Conservation (phyloP, 805 yeast species). For the Metschnikowia kunwiensis region DNA sequence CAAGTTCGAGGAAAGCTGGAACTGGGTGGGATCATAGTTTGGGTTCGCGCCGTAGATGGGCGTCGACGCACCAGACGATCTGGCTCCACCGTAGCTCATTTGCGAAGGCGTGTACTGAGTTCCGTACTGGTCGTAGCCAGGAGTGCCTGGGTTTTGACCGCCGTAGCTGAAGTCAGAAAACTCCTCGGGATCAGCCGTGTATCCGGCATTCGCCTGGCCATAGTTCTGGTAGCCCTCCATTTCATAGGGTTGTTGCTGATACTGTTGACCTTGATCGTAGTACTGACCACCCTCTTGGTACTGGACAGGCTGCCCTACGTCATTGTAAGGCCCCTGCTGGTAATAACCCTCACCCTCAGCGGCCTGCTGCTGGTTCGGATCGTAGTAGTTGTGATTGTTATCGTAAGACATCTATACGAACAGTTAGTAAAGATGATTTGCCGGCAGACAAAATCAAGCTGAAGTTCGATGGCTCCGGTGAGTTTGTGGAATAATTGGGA, state of each 20-base stretch:
- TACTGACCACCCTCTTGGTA: conserved; percentile 42
- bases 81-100: conserved; percentile 75
- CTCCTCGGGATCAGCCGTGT: conserved; percentile 55
- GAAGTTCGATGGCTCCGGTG: conserved; percentile 1
- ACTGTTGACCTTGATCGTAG: conserved; percentile 46
- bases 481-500: conserved; percentile 1
- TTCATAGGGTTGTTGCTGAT: conserved; percentile 50
- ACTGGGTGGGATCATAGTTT: conserved; percentile 59
- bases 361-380: conserved; percentile 27
- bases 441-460: conserved; percentile 4
- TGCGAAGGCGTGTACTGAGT: conserved; percentile 82
- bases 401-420: conserved; percentile 55
- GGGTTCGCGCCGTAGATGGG: conserved; percentile 73
- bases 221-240: conserved; percentile 47
- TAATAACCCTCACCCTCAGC: conserved; percentile 30
- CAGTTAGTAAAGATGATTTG: conserved; percentile 20
- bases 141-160: conserved; percentile 50
- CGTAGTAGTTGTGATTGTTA: conserved; percentile 44
- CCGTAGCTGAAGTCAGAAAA: conserved; percentile 69
- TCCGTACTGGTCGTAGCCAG: conserved; percentile 65
- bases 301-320: conserved; percentile 28
- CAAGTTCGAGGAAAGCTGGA: conserved; percentile 72
- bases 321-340: conserved; percentile 42
- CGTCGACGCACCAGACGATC: conserved; percentile 91
- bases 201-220: conserved; percentile 25